These are phyloP conservation scores for Pseudogymnoascus sp. DNA, from an alignment of 2,329 filamentous ascomycete species.

Conservation along the genomic window DNA sequence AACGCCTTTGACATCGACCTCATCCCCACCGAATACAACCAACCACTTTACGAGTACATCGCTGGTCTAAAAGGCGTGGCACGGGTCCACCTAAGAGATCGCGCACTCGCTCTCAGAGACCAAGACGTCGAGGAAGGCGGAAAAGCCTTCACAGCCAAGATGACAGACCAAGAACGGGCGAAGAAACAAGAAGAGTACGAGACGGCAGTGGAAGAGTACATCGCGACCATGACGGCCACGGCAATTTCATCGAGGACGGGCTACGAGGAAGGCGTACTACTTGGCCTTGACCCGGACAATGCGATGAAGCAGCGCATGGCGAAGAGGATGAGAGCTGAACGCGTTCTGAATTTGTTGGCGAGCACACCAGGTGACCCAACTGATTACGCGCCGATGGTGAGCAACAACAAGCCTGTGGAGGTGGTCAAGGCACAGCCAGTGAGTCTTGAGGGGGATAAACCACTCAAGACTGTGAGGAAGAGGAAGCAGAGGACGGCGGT, in stretches of 20 bases:
- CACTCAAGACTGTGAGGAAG: conserved; percentile 39
- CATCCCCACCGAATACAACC: conserved; percentile 63
- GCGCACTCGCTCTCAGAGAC: conserved; percentile 55
- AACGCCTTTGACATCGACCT: conserved; percentile 66
- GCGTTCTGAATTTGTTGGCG: conserved; percentile 48
- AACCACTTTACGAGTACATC: conserved; percentile 69
- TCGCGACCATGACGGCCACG: conserved; percentile 22
- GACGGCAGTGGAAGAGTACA: conserved; percentile 35
- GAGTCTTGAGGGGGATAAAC: conserved; percentile 38
- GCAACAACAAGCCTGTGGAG: conserved; percentile 14
- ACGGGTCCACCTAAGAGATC: conserved; percentile 59
- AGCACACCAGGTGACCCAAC: conserved; percentile 26
- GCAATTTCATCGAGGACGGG: conserved; percentile 16
- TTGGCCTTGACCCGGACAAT: conserved; percentile 36
- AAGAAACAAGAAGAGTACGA: conserved; percentile 50
- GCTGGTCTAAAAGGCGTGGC: conserved; percentile 69
- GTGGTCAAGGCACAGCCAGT: conserved; percentile 28
- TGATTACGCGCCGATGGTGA: not conserved
- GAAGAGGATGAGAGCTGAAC: conserved; percentile 57
- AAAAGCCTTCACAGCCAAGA: conserved; percentile 41
- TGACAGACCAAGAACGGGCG: conserved; percentile 37
- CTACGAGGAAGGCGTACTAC: conserved; percentile 27
- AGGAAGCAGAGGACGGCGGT: conserved; percentile 37
- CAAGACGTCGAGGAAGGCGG: conserved; percentile 46
- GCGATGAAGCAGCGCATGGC: conserved; percentile 49